Evolutionary conservation across 495 filamentous ascomycete species (phyloP).

Genomic region (Neurospora tetrasperma): DNA sequence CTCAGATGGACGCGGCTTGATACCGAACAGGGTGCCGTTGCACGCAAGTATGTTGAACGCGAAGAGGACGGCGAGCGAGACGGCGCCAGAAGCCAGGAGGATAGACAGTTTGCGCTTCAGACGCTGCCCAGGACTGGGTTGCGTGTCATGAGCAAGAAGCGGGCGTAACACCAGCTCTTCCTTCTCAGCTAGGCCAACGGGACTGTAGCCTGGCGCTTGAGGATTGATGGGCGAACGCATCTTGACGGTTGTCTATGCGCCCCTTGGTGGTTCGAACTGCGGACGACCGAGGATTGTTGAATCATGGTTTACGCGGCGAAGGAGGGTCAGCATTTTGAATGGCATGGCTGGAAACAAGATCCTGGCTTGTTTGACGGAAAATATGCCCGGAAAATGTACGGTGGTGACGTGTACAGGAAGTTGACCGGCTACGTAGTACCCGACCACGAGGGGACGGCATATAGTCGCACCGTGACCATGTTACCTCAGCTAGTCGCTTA

Average conservation of each 20-base stretch:
- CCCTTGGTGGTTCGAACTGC: not conserved
- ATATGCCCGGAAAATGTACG: not conserved
- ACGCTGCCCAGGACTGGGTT: not conserved
- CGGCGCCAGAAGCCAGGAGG: conserved; percentile 3
- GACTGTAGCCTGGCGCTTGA: conserved; percentile 5
- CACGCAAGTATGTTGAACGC: conserved; percentile 7
- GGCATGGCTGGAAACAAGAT: not conserved
- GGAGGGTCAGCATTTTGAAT: not conserved
- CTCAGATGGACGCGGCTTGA: not conserved
- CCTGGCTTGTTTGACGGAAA: not conserved
- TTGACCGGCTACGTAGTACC: not conserved
- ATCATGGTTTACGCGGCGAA: not conserved
- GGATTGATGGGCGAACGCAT: not conserved
- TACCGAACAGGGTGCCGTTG: conserved; percentile 6
- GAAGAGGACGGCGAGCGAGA: conserved; percentile 10
- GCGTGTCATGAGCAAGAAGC: not conserved
- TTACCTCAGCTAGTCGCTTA: not conserved
- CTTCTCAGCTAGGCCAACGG: conserved; percentile 5
- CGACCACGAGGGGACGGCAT: not conserved
- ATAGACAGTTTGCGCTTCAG: not conserved
- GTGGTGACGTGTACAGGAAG: not conserved
- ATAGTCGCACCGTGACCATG: not conserved
- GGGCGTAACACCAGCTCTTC: not conserved
- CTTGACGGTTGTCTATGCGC: not conserved
- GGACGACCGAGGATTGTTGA: not conserved